phyloP scores from a whole-genome alignment of 192 early-diverging fungal species.

The Backusella circina region DNA sequence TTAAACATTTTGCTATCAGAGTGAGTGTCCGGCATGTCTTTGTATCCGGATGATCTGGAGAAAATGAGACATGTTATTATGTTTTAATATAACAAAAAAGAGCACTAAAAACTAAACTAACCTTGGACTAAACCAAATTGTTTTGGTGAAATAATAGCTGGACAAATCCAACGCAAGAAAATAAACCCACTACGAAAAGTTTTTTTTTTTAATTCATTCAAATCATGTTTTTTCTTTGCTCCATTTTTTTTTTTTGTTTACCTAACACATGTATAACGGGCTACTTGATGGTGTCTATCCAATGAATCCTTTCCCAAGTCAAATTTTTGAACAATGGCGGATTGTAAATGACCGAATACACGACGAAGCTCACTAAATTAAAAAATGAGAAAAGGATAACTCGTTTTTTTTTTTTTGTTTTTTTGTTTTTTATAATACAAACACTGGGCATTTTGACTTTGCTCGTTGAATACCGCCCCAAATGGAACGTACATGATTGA shows the following conservation, averaged over 20 bases:
- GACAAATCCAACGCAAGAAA: conserved; percentile 67
- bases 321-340: conserved; percentile 40
- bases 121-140: conserved; percentile 65
- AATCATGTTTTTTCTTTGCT: background rate
- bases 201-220: background rate
- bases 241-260: background rate
- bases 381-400: background rate
- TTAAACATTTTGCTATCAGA: conserved; percentile 69
- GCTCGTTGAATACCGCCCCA: conserved; percentile 48
- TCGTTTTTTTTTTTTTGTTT: no score
- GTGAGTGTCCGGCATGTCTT: conserved; percentile 59
- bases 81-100: background rate
- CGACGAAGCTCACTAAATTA: conserved; percentile 40
- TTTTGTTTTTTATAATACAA: background rate
- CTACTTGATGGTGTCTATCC: conserved; percentile 12
- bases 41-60: conserved; percentile 56
- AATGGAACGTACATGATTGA: conserved; percentile 32
- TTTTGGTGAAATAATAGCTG: conserved; percentile 69
- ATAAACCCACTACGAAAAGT: conserved; percentile 58
- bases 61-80: background rate
- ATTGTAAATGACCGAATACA: conserved; percentile 43
- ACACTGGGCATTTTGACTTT: conserved; percentile 29
- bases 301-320: conserved; percentile 9
- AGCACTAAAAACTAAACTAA: background rate
- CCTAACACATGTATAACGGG: conserved; percentile 41